These are phyloP conservation scores for Ramaria sp. DNA, from an alignment of 768 basidiomycete genomes.

Conservation along the genomic window DNA sequence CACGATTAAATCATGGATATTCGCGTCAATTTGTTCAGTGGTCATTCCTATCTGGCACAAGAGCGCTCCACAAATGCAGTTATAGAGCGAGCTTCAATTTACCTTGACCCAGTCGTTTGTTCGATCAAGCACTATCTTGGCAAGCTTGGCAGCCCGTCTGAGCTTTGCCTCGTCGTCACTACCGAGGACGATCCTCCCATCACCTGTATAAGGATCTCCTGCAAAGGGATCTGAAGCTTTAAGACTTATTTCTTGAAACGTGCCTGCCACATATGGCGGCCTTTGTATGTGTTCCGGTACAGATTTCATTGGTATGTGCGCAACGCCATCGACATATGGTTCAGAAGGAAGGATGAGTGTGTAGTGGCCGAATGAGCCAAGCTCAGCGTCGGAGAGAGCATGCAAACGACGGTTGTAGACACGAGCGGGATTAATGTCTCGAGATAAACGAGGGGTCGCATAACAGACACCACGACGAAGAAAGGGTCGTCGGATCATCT, in stretches of 20 bases:
- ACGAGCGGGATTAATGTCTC: neutral
- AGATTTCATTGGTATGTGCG: conserved; percentile 43
- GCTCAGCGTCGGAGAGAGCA: neutral
- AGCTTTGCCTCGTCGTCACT: conserved; percentile 41
- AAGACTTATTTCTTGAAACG: neutral
- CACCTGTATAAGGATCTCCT: conserved; percentile 14
- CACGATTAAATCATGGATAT: conserved; percentile 64
- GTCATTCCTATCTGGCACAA: conserved; percentile 51
- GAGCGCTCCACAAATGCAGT: neutral
- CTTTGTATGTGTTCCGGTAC: conserved; percentile 47
- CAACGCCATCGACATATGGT: conserved; percentile 52
- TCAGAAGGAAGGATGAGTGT: conserved; percentile 54
- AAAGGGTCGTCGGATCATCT: too few relatives aligned
- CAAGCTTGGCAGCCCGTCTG: conserved; percentile 44
- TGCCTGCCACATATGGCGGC: conserved; percentile 40
- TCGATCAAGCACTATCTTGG: conserved; percentile 44
- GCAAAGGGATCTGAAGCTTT: conserved; percentile 12
- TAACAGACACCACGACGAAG: too few relatives aligned
- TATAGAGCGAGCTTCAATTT: conserved; percentile 8
- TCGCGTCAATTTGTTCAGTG: conserved; percentile 63
- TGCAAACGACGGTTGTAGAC: neutral
- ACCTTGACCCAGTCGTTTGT: conserved; percentile 47
- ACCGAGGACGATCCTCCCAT: conserved; percentile 38
- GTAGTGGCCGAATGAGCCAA: conserved; percentile 37
- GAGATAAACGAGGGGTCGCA: too few relatives aligned